Evolutionary conservation across 345 rosid species (phyloP), one percentile per base, ranked within the genome.

Genomic region (Zanthoxylum bungeanum): DNA sequence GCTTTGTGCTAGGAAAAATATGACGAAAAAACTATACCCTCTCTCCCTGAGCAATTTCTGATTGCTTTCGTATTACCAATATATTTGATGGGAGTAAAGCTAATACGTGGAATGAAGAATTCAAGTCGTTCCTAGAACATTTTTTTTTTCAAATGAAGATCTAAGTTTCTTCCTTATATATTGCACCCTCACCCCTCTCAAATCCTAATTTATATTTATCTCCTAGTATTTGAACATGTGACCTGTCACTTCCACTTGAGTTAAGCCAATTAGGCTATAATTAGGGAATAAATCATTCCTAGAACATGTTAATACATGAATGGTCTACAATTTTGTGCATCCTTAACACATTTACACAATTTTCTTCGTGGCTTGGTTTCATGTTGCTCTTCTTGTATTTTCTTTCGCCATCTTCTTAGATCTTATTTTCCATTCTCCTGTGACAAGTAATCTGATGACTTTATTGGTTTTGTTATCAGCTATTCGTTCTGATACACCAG

Each of bases 381-480:
- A 6, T 51, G 37, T 50, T 22, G 22, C 2, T 22, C 49, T 14
- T 31, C 11, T 51, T 40, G 7, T n/a, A n/a, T n/a, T 49, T 30
- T 47, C 42, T 49, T 7, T 47, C 5, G 30, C 22, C 7, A 50
- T 34, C n/a, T 34, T 25, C 2, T 39, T 8, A 8, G 16, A n/a
- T 37, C 62, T 17, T 3, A 3, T 56, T 69, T 4, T 14, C 16
- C 6, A 3, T 56, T 69, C 2, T 14, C 16, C 9, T 4, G 0
- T 5, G 51, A 69, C 24, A 56, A 40, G 27, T 40, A 37, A 17
- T 53, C 37, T 68, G 51, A 56, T 10, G 37, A 69, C 12, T 14
- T 50, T 53, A 40, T 69, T 17, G 64, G 27, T 57, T 56, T 28
- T 69, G 42, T 69, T 69, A 9, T 42, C 73, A 69, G 73, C 73